phyloP scores from a whole-genome alignment of 1,284 basidiomycete genomes.

The Erythrobasidium hasegawianum region DNA sequence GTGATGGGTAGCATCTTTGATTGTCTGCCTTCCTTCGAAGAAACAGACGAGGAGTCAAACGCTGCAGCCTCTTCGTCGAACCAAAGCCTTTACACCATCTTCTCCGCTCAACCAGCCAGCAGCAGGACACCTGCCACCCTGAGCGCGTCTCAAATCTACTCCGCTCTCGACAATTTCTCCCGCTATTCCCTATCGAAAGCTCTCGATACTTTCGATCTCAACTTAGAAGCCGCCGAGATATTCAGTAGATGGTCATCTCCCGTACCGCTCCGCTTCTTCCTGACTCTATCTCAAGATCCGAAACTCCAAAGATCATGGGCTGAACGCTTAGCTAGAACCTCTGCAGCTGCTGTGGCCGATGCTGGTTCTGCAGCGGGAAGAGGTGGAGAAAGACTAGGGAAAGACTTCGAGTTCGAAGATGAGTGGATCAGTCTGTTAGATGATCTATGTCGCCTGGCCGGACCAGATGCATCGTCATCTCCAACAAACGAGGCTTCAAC shows the following conservation, averaged over 20 bases:
- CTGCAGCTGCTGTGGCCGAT: conserved; percentile 52
- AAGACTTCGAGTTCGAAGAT: conserved; percentile 59
- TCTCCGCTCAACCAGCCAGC: background rate
- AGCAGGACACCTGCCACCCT: background rate
- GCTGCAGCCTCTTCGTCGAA: background rate
- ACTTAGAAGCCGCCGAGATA: conserved; percentile 85
- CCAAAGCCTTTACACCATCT: conserved; percentile 21
- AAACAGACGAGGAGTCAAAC: conserved; percentile 5
- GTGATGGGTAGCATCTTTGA: conserved; percentile 88
- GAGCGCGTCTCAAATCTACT: background rate
- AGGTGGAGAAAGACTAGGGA: conserved; percentile 34
- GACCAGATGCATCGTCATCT: too few relatives aligned
- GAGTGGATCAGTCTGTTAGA: conserved; percentile 81
- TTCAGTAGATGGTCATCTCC: conserved; percentile 78
- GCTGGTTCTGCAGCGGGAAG: conserved; percentile 44
- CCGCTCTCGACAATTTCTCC: background rate
- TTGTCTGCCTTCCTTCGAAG: conserved; percentile 71
- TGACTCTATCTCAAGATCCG: conserved; percentile 54
- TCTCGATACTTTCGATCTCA: conserved; percentile 83
- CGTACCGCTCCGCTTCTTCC: conserved; percentile 74
- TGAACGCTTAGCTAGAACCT: conserved; percentile 28
- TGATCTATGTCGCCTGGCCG: conserved; percentile 77
- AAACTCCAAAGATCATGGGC: conserved; percentile 31
- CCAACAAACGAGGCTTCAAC: too few relatives aligned
- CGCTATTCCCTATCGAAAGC: conserved; percentile 68